A percentile compares a stretch with the other conserved stretches of the same genome.
Evolutionary conservation across 352 stramenopile species (phyloP).

Genomic region (Globisporangium viniferum): DNA sequence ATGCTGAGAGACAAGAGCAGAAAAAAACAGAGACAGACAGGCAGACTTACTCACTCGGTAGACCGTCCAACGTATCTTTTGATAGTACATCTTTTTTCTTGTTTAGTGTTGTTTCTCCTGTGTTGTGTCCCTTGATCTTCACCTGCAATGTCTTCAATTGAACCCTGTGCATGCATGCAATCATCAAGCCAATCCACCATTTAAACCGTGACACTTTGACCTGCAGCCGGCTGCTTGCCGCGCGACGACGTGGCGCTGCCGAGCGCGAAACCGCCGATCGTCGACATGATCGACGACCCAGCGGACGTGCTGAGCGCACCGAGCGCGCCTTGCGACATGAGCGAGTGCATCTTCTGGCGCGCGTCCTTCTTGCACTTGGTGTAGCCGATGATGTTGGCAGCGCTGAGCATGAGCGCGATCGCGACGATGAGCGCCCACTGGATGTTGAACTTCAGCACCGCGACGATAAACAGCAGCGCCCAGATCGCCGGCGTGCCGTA

Average conservation of each 20-base stretch:
- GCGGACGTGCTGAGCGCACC: conserved; percentile 63
- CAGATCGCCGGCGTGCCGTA: conserved; percentile 93
- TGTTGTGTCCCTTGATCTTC: not conserved
- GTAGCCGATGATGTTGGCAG: conserved; percentile 98
- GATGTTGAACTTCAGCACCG: conserved; percentile 92
- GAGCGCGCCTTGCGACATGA: conserved; percentile 77
- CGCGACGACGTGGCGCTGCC: conserved; percentile 23
- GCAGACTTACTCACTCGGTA: not conserved
- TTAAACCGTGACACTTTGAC: conserved; percentile 43
- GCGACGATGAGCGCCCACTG: conserved; percentile 93
- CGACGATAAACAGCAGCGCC: conserved; percentile 89
- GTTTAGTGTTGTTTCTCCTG: not conserved
- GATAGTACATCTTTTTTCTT: conserved; percentile 15
- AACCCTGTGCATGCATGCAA: not conserved
- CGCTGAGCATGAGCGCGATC: conserved; percentile 91
- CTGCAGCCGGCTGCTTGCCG: conserved; percentile 16
- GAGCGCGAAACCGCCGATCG: conserved; percentile 66
- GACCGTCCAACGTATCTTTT: conserved; percentile 4
- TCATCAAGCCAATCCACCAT: not conserved
- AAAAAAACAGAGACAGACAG: conserved; percentile 3
- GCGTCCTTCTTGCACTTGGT: conserved; percentile 95
- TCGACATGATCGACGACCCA: conserved; percentile 74
- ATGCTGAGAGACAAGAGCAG: not conserved
- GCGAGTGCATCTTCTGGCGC: conserved; percentile 78
- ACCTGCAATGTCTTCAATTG: not conserved